These are phyloP conservation scores for Hypoxylon sp. DNA, from an alignment of 2,329 filamentous ascomycete species.

Conservation along the genomic window DNA sequence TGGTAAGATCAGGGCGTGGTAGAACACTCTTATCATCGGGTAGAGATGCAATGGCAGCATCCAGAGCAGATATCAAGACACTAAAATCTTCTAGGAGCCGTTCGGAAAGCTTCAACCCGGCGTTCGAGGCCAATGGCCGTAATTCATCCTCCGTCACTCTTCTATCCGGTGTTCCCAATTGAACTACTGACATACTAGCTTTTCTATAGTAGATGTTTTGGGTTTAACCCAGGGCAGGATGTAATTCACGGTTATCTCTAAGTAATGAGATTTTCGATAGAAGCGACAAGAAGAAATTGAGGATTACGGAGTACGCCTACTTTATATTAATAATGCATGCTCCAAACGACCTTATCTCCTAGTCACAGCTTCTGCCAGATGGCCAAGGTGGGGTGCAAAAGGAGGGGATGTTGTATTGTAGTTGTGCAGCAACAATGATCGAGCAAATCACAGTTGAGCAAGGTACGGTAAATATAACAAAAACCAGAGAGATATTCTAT, in stretches of 20 bases:
- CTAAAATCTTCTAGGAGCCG: constrained; percentile 44
- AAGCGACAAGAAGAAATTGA: neutral
- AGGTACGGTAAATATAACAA: neutral
- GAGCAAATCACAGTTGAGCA: constrained; percentile 13
- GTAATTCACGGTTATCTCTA: neutral
- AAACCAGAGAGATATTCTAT: neutral
- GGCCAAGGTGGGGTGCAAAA: neutral
- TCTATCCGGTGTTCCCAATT: constrained; percentile 9
- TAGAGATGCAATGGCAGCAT: constrained; percentile 44
- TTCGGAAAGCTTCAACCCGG: constrained; percentile 44
- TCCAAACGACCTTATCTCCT: constrained; percentile 20
- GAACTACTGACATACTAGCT: constrained; percentile 42
- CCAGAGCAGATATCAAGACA: constrained; percentile 43
- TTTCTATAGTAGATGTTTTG: neutral
- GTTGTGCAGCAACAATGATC: constrained; percentile 1
- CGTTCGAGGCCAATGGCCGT: constrained; percentile 43
- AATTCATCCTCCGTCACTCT: constrained; percentile 42
- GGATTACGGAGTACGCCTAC: neutral
- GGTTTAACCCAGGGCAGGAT: neutral
- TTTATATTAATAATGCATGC: constrained; percentile 1
- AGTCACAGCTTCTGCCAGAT: neutral
- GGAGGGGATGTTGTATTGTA: constrained; percentile 20
- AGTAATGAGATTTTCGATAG: neutral
- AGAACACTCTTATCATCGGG: constrained; percentile 45
- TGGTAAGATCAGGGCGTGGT: constrained; percentile 48